Evolutionary conservation across 2,329 filamentous ascomycete species (phyloP), one percentile per base, ranked within the genome.

Genomic region (Penicillium vulpinum): DNA sequence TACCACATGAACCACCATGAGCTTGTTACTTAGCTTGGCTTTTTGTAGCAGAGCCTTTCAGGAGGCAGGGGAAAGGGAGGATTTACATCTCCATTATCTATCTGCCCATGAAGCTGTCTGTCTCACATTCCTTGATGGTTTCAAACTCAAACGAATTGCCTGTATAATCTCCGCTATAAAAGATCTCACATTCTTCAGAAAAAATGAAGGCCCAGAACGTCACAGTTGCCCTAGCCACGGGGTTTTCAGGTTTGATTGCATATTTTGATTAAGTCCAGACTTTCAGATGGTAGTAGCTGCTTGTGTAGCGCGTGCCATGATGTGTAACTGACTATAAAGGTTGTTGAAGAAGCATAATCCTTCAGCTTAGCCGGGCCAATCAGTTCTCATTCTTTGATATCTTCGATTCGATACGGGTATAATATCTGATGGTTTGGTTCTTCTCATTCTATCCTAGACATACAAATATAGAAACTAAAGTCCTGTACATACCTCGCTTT

Each of bases 401-500:
- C 8, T 26, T 45, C 10, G 5, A 11, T 18, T 3, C 11, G 8
- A 26, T 21, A 33, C 8, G 4, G 18, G 9, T 6, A 31, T 40
- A 51, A 35, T 36, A 44, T 31, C 41, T 40, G 21, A 46, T 9
- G 8, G 16, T 13, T 43, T 18, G 15, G 10, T 3, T 8, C n/a
- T 33, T 26, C 16, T 16, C 29, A 33, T 10, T 24, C 38, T 22
- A 29, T 51, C 24, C 13, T 36, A 8, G 13, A 28, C 13, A 21
- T 28, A 21, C 29, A n/a, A 28, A 18, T 16, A 16, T 24, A 10
- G 24, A 26, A n/a, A 33, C 33, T 13, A 46, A 43, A 45, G 33
- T n/a, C 1, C 28, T n/a, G 11, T 16, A 51, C 56, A 57, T 61
- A 59, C 57, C 45, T 33, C 9, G 22, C 21, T 21, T 38, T 1